A percentile compares a stretch with the other conserved stretches of the same genome.
Evolutionary conservation across 225 moss, liverwort and hornwort species (phyloP).

Genomic region (Anthoceros angustus): DNA sequence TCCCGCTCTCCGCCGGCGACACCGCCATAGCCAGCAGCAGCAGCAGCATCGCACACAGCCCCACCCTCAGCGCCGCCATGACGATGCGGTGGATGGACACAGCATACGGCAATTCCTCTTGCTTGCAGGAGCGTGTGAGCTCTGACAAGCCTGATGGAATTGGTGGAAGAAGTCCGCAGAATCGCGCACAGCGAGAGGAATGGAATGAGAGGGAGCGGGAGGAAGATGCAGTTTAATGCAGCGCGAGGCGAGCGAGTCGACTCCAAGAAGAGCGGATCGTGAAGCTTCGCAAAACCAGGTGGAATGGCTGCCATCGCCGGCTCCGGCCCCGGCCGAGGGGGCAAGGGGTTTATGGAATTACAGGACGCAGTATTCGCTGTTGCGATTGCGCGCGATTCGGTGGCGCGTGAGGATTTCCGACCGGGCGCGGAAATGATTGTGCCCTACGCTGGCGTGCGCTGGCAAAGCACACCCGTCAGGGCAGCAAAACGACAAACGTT

Average conservation of each 20-base stretch:
- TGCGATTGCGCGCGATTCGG: not conserved
- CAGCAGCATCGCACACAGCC: too few relatives aligned
- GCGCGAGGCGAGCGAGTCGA: too few relatives aligned
- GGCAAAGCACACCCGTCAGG: not conserved
- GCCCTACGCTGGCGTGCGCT: constrained; percentile 1
- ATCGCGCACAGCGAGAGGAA: too few relatives aligned
- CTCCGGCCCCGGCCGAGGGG: not conserved
- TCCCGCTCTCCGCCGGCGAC: not conserved
- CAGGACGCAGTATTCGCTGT: constrained; percentile 2
- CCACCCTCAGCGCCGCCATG: too few relatives aligned
- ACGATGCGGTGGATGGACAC: too few relatives aligned
- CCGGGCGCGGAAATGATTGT: not conserved
- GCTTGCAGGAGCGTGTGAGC: too few relatives aligned
- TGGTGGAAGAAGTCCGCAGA: too few relatives aligned
- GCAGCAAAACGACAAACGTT: constrained; percentile 1
- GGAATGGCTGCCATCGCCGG: not conserved
- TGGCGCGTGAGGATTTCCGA: not conserved
- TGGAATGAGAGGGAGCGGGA: too few relatives aligned
- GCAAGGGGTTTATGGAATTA: not conserved
- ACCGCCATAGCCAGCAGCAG: not conserved
- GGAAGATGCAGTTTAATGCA: too few relatives aligned
- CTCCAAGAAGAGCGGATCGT: too few relatives aligned
- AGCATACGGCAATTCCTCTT: too few relatives aligned
- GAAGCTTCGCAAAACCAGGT: not conserved
- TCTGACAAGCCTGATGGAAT: too few relatives aligned